Conservation (phyloP, 345 rosid species). For the Lumnitzera littorea region DNA sequence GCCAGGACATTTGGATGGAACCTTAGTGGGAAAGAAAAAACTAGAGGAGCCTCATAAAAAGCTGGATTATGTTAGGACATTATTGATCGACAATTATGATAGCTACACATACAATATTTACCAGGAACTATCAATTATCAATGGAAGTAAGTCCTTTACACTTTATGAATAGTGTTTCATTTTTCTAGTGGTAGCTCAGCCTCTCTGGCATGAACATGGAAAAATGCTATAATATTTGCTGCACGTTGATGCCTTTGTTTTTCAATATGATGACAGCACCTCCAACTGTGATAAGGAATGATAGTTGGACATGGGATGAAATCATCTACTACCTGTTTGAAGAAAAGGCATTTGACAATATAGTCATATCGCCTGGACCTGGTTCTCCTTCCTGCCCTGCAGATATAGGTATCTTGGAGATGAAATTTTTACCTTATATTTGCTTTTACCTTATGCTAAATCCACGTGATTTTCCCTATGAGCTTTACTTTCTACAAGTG, state of each 20-base stretch:
- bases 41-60: slow-evolving; percentile 36
- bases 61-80: slow-evolving; percentile 64
- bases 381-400: slow-evolving; percentile 78
- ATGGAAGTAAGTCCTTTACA: slow-evolving; percentile 51
- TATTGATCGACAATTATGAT: slow-evolving; percentile 91
- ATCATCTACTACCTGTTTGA: slow-evolving; percentile 46
- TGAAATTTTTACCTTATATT: background rate
- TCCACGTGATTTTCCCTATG: no score
- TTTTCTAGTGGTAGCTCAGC: background rate
- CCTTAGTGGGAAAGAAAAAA: slow-evolving; percentile 30
- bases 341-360: slow-evolving; percentile 71
- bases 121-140: slow-evolving; percentile 72
- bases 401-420: slow-evolving; percentile 55
- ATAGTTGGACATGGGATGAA: slow-evolving; percentile 82
- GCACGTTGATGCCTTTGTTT: slow-evolving; percentile 13
- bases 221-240: background rate
- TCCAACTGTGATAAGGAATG: slow-evolving; percentile 79
- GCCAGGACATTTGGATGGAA: slow-evolving; percentile 51
- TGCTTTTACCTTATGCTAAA: background rate
- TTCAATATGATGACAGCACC: slow-evolving; percentile 41
- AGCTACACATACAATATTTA: slow-evolving; percentile 91
- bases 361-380: slow-evolving; percentile 97
- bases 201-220: background rate
- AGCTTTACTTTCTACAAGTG: no score
- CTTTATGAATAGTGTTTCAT: no score